Conservation (phyloP, 179 eudicot species). For the Beta macrorhiza region DNA sequence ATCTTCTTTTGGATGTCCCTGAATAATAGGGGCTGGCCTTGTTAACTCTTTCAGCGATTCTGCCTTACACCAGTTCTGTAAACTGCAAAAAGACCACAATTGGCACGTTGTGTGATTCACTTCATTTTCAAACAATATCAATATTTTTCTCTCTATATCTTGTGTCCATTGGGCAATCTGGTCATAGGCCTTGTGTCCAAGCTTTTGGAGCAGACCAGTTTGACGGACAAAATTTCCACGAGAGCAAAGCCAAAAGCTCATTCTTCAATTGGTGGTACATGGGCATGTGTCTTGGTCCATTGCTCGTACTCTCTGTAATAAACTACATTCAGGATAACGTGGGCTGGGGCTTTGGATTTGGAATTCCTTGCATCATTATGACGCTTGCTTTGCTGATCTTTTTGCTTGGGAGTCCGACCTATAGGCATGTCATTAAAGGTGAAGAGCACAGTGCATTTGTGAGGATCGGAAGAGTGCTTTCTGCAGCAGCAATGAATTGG, state of each 20-base stretch:
- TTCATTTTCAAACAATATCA: constrained; percentile 41
- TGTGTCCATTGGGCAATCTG: constrained; percentile 85
- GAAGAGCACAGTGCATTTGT: constrained; percentile 54
- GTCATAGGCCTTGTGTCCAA: constrained; percentile 85
- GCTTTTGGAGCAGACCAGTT: constrained; percentile 98
- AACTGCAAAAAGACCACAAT: constrained; percentile 19
- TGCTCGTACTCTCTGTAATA: constrained; percentile 39
- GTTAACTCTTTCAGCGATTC: constrained; percentile 58
- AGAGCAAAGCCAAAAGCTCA: constrained; percentile 78
- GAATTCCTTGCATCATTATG: constrained; percentile 81
- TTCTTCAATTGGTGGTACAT: constrained; percentile 97
- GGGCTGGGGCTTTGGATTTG: constrained; percentile 90
- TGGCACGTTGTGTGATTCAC: constrained; percentile 28
- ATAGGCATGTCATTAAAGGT: constrained; percentile 47
- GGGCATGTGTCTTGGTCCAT: constrained; percentile 42
- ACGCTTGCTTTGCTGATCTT: constrained; percentile 54
- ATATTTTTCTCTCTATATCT: constrained; percentile 69
- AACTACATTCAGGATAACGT: constrained; percentile 77
- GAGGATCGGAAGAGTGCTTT: constrained; percentile 67
- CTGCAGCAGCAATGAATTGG: constrained; percentile 63
- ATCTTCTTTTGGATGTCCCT: background rate
- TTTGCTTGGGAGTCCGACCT: constrained; percentile 60
- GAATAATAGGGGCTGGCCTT: constrained; percentile 60
- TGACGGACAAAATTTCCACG: constrained; percentile 60
- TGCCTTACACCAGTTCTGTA: constrained; percentile 25